These are phyloP conservation scores for Pichia phayaonensis DNA, from an alignment of 805 yeast genomes.

Conservation along the genomic window DNA sequence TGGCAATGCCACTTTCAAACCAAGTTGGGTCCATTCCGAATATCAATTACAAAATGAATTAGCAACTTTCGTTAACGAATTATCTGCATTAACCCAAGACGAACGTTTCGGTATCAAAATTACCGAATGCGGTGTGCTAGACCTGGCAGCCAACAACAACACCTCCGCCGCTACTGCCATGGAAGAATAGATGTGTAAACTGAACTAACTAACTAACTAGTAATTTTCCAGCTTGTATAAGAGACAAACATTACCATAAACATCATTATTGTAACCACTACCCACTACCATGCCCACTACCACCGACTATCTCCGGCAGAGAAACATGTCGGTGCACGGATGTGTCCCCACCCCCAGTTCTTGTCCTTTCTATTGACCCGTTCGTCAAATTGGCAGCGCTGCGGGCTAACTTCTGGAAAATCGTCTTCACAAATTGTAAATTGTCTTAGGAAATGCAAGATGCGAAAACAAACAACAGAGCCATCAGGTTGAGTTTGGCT, in stretches of 20 bases:
- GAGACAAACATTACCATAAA: too few species aligned
- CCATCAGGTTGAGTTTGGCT: not conserved
- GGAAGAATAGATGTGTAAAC: constrained; percentile 2
- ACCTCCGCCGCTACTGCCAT: not conserved
- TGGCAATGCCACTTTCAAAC: constrained; percentile 57
- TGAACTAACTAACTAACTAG: not conserved
- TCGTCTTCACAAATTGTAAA: not conserved
- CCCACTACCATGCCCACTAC: too few species aligned
- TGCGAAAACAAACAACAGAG: not conserved
- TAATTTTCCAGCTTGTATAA: too few species aligned
- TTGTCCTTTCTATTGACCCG: not conserved
- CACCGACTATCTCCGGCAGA: not conserved
- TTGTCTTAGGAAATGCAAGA: not conserved
- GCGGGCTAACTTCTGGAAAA: not conserved
- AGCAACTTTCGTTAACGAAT: constrained; percentile 40
- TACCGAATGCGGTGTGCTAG: constrained; percentile 49
- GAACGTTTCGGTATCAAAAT: constrained; percentile 60
- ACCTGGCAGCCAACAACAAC: not conserved
- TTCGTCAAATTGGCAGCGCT: not conserved
- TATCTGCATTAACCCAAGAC: constrained; percentile 57
- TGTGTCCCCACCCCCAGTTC: not conserved
- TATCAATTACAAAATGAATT: constrained; percentile 49
- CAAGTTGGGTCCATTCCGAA: constrained; percentile 84
- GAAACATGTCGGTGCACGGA: not conserved
- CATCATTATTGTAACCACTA: too few species aligned